These are phyloP conservation scores for Dysphania ambrosioides DNA, from an alignment of 148 eudicot species.

Conservation along the genomic window DNA sequence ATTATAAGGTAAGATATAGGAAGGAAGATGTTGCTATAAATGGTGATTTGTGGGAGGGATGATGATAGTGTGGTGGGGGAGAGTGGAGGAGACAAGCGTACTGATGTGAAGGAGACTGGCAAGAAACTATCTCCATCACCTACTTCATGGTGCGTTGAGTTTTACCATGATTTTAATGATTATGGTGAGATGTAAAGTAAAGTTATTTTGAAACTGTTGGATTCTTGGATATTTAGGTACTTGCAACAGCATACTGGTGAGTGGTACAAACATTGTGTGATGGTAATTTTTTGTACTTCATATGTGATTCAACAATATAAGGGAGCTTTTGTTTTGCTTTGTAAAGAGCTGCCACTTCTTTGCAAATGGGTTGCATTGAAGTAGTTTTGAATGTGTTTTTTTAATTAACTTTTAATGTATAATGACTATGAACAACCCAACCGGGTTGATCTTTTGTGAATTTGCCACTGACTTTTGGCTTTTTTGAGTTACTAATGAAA, in stretches of 20 bases:
- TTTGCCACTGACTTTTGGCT: neutral
- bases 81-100: too few species aligned
- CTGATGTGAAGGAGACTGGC: too few species aligned
- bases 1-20: too few species aligned
- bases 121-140: too few species aligned
- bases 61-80: too few species aligned
- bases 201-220: neutral
- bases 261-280: neutral
- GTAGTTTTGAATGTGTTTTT: neutral
- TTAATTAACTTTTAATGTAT: neutral
- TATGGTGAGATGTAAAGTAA: neutral
- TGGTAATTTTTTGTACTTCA: neutral
- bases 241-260: neutral
- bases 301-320: too few species aligned
- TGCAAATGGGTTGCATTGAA: neutral
- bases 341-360: neutral
- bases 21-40: too few species aligned
- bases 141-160: neutral
- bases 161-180: neutral
- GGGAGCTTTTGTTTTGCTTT: neutral
- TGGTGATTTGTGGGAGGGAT: too few species aligned
- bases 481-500: neutral
- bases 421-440: neutral
- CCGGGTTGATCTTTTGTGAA: neutral
- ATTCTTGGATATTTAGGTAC: neutral